phyloP scores from a whole-genome alignment of 139 green algal species.

The Tetraselmis chui region DNA sequence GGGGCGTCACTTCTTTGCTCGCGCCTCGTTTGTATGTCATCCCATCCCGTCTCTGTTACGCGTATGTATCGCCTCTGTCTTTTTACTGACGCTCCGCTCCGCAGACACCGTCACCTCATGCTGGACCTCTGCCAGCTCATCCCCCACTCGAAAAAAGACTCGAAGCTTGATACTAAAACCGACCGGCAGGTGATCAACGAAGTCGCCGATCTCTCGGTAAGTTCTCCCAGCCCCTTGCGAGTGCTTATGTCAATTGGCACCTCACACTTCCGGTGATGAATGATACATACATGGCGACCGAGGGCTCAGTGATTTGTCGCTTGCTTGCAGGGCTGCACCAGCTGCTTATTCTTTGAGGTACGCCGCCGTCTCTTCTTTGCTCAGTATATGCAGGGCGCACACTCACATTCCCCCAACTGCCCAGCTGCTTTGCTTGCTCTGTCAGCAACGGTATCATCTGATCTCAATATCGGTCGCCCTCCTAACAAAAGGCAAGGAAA shows the following conservation, averaged over 20 bases:
- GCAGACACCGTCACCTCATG: constrained; percentile 90
- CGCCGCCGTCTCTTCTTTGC: no score
- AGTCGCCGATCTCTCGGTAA: constrained; percentile 85
- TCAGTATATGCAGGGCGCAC: no score
- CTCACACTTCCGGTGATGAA: no score
- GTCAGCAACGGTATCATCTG: no score
- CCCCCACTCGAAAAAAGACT: constrained; percentile 91
- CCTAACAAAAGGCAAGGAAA: constrained; percentile 77
- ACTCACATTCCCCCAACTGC: no score
- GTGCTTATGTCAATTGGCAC: no score
- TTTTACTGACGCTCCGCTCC: neutral
- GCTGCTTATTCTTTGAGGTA: constrained; percentile 90
- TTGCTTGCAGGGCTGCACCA: constrained; percentile 64
- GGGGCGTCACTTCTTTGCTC: neutral
- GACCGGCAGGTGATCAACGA: constrained; percentile 86
- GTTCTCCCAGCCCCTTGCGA: neutral
- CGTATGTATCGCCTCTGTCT: constrained; percentile 6
- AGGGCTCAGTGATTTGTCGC: no score
- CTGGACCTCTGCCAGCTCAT: constrained; percentile 82
- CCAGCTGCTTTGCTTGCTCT: no score
- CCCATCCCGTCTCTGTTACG: neutral
- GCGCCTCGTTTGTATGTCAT: neutral
- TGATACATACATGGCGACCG: no score
- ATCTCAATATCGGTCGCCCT: no score
- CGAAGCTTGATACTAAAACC: constrained; percentile 94